Conservation (phyloP, 2,329 filamentous ascomycete genomes). For the Fusarium penzigii region DNA sequence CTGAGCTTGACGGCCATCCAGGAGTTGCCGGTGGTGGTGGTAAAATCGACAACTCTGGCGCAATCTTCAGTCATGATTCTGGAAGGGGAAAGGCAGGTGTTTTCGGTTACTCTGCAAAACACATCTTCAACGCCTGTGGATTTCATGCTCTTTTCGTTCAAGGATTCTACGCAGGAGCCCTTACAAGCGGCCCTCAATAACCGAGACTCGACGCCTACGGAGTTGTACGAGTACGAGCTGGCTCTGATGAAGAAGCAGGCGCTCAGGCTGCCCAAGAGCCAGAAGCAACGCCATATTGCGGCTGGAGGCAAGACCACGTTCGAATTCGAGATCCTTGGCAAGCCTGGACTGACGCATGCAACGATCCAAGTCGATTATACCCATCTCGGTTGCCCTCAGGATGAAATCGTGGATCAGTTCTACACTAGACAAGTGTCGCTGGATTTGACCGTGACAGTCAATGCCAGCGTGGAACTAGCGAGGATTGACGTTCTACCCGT, state of each 20-base stretch:
- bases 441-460: slow-evolving; percentile 85
- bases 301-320: slow-evolving; percentile 71
- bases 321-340: slow-evolving; percentile 82
- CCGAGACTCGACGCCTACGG: slow-evolving; percentile 74
- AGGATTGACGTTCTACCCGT: slow-evolving; percentile 79
- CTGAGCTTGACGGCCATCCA: slow-evolving; percentile 75
- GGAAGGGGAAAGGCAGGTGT: slow-evolving; percentile 80
- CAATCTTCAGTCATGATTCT: slow-evolving; percentile 90
- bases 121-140: slow-evolving; percentile 75
- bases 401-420: slow-evolving; percentile 71
- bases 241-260: slow-evolving; percentile 76
- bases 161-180: slow-evolving; percentile 80
- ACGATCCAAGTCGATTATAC: slow-evolving; percentile 86
- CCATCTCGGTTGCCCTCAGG: slow-evolving; percentile 69
- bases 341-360: slow-evolving; percentile 78
- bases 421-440: slow-evolving; percentile 82
- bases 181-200: slow-evolving; percentile 74
- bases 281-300: slow-evolving; percentile 60
- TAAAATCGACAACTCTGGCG: slow-evolving; percentile 75
- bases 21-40: slow-evolving; percentile 72
- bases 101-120: slow-evolving; percentile 81
- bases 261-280: slow-evolving; percentile 55
- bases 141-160: slow-evolving; percentile 83
- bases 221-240: slow-evolving; percentile 84
- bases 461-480: slow-evolving; percentile 81